Conservation (phyloP, 2,329 filamentous ascomycete genomes). For the Teratosphaeria pseudoeucalypti region DNA sequence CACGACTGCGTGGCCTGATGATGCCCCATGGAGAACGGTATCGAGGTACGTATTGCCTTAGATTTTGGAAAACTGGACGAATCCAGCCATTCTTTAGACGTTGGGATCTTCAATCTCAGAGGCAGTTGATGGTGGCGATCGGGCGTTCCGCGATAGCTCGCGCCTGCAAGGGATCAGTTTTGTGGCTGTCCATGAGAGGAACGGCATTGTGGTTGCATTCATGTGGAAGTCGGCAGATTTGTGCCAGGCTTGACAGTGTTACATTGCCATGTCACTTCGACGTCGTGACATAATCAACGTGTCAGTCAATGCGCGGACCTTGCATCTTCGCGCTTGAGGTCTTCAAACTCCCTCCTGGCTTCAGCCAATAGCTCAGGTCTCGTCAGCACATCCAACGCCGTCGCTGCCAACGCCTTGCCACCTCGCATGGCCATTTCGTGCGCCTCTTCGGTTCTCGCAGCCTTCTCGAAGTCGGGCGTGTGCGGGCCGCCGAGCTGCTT, state of each 20-base stretch:
- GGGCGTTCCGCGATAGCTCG: not conserved
- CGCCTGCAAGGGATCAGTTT: not conserved
- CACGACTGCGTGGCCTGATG: not conserved
- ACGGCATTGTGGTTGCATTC: not conserved
- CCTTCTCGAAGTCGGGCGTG: constrained; percentile 31
- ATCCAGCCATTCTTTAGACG: not conserved
- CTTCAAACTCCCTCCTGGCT: constrained; percentile 20
- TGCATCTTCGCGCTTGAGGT: constrained; percentile 5
- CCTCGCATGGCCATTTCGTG: constrained; percentile 26
- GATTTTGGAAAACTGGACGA: too few species aligned
- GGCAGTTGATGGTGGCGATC: not conserved
- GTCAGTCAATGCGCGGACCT: not conserved
- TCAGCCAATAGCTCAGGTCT: constrained; percentile 15
- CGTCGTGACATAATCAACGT: not conserved
- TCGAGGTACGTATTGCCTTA: too few species aligned
- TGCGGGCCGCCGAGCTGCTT: constrained; percentile 26
- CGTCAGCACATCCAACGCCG: constrained; percentile 28
- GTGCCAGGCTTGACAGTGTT: not conserved
- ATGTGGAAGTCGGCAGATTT: not conserved
- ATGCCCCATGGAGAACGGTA: not conserved
- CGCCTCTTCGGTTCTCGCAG: constrained; percentile 27
- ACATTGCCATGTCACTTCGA: not conserved
- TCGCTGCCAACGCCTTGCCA: constrained; percentile 27
- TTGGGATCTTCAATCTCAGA: not conserved
- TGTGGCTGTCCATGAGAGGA: not conserved